These are phyloP conservation scores for Conoideocrella luteorostrata DNA, from an alignment of 2,329 filamentous ascomycete genomes.

Conservation along the genomic window DNA sequence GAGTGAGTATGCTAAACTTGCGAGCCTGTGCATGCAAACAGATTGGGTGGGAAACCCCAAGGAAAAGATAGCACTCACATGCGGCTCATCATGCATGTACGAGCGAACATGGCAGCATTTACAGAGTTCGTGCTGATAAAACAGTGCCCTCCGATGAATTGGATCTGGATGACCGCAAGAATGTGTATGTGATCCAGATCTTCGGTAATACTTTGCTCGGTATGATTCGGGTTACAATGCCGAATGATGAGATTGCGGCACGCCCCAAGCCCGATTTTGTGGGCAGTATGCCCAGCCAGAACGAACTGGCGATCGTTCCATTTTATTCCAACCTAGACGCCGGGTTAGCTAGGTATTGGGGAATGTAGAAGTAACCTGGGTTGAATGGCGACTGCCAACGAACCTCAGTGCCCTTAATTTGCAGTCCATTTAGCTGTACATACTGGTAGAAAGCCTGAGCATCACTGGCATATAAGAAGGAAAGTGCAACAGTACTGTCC, in stretches of 20 bases:
- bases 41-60: neutral
- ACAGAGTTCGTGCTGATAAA: constrained; percentile 73
- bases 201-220: constrained; percentile 57
- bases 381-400: neutral
- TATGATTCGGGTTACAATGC: constrained; percentile 50
- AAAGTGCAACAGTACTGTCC: constrained; percentile 58
- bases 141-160: constrained; percentile 51
- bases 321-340: constrained; percentile 54
- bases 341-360: neutral
- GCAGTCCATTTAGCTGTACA: constrained; percentile 58
- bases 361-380: neutral
- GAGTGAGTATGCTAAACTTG: neutral
- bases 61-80: constrained; percentile 29
- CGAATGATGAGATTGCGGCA: constrained; percentile 69
- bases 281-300: constrained; percentile 54
- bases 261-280: constrained; percentile 59
- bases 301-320: constrained; percentile 69
- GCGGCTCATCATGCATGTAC: constrained; percentile 68
- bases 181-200: constrained; percentile 82
- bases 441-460: constrained; percentile 61
- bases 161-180: constrained; percentile 61
- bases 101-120: constrained; percentile 66
- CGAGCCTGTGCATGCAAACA: too few relatives aligned
- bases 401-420: constrained; percentile 59
- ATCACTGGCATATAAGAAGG: constrained; percentile 59